Conservation (phyloP, 1,139 yeast species). For the Suhomyces ambrosiae region DNA sequence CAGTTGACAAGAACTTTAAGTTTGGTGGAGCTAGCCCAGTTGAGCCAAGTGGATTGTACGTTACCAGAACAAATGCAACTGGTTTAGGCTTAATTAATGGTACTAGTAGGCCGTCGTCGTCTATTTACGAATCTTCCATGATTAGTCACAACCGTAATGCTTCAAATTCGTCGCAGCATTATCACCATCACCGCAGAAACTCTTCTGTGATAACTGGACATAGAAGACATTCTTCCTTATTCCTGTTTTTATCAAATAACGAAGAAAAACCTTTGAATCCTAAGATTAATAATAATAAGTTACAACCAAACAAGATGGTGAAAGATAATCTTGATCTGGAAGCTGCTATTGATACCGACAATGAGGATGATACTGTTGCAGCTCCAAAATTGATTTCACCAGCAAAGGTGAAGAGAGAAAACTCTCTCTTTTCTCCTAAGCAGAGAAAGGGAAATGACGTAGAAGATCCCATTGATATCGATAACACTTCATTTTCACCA, state of each 20-base stretch:
- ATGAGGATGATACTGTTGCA: slow-evolving; percentile 8
- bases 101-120: slow-evolving; percentile 44
- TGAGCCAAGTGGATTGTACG: slow-evolving; percentile 20
- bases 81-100: slow-evolving; percentile 14
- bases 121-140: slow-evolving; percentile 43
- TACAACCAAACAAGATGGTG: slow-evolving; percentile 10
- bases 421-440: slow-evolving; percentile 16
- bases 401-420: slow-evolving; percentile 27
- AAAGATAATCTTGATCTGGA: slow-evolving; percentile 6
- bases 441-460: slow-evolving; percentile 14
- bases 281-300: slow-evolving; percentile 7
- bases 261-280: slow-evolving; percentile 15
- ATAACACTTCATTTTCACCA: slow-evolving; percentile 39
- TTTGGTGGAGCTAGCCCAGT: slow-evolving; percentile 28
- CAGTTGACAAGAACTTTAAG: slow-evolving; percentile 25
- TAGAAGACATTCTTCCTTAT: slow-evolving; percentile 49
- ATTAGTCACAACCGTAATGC: slow-evolving; percentile 31
- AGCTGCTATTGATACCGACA: slow-evolving; percentile 7
- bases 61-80: slow-evolving; percentile 30
- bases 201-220: slow-evolving; percentile 34
- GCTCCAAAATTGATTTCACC: slow-evolving; percentile 26
- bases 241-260: slow-evolving; percentile 43
- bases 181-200: slow-evolving; percentile 36
- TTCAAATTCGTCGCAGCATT: slow-evolving; percentile 25
- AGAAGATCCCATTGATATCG: slow-evolving; percentile 29